Base-by-base conservation (phyloP, 2,329 filamentous ascomycete species). In the Cladobotryum protrusum region DNA sequence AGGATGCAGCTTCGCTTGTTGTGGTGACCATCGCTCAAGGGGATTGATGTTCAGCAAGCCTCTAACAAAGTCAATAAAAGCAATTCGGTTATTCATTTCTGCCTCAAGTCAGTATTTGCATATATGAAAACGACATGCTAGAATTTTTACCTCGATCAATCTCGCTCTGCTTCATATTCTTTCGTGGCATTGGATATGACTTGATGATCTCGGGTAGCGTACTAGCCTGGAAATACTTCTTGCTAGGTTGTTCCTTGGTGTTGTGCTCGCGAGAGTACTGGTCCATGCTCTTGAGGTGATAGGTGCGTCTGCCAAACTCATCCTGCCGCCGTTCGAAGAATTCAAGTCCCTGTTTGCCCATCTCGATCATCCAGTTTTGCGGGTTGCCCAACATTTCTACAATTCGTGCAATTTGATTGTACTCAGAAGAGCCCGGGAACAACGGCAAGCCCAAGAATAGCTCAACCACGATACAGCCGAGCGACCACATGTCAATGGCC, bases 401-500 rank as follows among this genome's bases (percentile, higher is more conserved):
- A 56, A 99, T 99, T 47, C 93, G 81, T 24, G 92, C 92, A 15
- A 99, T 91, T 67, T 99, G 93, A 61, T 99, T 99, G 70, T 99
- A 99, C 68, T 99, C 93, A 2, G 93, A 99, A 1, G 92, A 97
- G 24, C 93, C 93, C 7, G 93, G 93, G 68, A 99, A 99, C 2
- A 99, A 72, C 1, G 93, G 93, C 45, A 99, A 76, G 42, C 93
- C 93, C 1, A 99, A 78, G 75, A 99, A 99, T 15, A 99, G 77
- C 69, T 99, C 93, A 19, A 99, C 93, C 14, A 99, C 92, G 58
- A 99, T 99, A 69, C 93, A 99, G 48, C 93, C 93, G 41, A 99
- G 75, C 4, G 93, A 99, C 93, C 93, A 99, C 92, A 99, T 99
- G 64, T 99, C 93, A 63, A 99, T 99, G 40, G 93, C 93, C 4